Evolutionary conservation across 257 asterid genomes (phyloP).

Genomic region (Apocynum venetum): DNA sequence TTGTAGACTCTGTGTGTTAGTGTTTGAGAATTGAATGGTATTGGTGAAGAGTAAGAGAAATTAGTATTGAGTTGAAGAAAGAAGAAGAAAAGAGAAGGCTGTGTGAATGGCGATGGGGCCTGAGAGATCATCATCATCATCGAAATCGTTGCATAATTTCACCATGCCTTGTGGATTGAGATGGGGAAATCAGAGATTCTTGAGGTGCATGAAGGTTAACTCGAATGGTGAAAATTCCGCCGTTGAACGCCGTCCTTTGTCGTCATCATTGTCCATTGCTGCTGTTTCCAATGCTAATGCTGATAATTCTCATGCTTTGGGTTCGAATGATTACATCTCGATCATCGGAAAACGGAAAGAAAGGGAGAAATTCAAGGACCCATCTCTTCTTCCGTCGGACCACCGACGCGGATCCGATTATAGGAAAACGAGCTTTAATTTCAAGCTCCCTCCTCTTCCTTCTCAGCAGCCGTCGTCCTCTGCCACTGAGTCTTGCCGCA

Average conservation of each 20-base stretch:
- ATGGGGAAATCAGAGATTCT: conserved; percentile 63
- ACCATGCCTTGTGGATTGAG: conserved; percentile 48
- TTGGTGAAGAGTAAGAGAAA: neutral
- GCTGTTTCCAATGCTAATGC: conserved; percentile 5
- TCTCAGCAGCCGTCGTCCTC: conserved; percentile 10
- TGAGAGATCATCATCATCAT: conserved; percentile 39
- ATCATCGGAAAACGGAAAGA: conserved; percentile 19
- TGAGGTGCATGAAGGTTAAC: conserved; percentile 61
- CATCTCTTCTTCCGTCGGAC: neutral
- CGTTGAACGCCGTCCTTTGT: conserved; percentile 24
- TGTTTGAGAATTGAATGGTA: conserved; percentile 4
- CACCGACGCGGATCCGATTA: conserved; percentile 29
- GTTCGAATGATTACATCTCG: neutral
- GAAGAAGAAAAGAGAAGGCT: conserved; percentile 3
- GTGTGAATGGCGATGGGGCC: conserved; percentile 43
- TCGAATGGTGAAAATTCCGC: conserved; percentile 34
- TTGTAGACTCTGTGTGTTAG: neutral
- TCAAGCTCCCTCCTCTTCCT: conserved; percentile 16
- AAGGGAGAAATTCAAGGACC: conserved; percentile 22
- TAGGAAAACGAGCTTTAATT: conserved; percentile 12
- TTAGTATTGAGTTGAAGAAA: neutral
- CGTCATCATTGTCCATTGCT: conserved; percentile 12
- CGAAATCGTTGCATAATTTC: conserved; percentile 65
- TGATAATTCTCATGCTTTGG: conserved; percentile 6
- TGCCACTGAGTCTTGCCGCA: conserved; percentile 15